A percentile compares a stretch with the other conserved stretches of the same genome.
Evolutionary conservation across 441 rosid species (phyloP).

Genomic region (Mallotus japonicus): DNA sequence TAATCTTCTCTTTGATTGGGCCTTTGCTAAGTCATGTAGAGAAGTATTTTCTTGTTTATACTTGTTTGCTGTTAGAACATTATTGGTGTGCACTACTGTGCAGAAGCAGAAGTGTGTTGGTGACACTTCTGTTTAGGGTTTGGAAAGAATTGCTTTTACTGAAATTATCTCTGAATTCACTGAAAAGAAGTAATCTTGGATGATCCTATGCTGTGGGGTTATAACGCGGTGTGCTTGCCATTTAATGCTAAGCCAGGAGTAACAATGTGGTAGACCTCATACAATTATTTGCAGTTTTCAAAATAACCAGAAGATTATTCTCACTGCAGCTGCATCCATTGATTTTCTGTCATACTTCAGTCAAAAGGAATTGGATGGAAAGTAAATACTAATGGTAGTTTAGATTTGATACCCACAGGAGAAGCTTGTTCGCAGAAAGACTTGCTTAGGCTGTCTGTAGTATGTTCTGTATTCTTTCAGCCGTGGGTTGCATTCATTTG

Average conservation of each 20-base stretch:
- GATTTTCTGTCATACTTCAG: too few relatives aligned
- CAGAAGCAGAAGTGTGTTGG: background rate
- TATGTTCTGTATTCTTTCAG: background rate
- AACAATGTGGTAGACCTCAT: too few relatives aligned
- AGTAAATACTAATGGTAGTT: too few relatives aligned
- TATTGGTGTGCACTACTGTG: background rate
- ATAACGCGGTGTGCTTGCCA: background rate
- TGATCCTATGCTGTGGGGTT: background rate
- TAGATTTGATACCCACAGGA: background rate
- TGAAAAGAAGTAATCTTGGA: background rate
- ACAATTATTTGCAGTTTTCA: too few relatives aligned
- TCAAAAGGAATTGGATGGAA: too few relatives aligned
- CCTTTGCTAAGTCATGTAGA: background rate
- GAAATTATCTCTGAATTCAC: background rate
- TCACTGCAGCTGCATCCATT: too few relatives aligned
- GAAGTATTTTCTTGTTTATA: background rate
- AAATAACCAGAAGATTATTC: too few relatives aligned
- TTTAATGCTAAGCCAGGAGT: background rate
- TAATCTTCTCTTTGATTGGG: background rate
- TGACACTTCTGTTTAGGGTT: background rate
- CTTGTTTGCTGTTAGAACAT: conserved; percentile 3
- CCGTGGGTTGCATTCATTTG: background rate
- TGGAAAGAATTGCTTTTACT: background rate
- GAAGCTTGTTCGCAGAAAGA: background rate
- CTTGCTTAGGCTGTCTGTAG: background rate